Conservation (phyloP, 257 asterid genomes). For the Schizonepeta tenuifolia region DNA sequence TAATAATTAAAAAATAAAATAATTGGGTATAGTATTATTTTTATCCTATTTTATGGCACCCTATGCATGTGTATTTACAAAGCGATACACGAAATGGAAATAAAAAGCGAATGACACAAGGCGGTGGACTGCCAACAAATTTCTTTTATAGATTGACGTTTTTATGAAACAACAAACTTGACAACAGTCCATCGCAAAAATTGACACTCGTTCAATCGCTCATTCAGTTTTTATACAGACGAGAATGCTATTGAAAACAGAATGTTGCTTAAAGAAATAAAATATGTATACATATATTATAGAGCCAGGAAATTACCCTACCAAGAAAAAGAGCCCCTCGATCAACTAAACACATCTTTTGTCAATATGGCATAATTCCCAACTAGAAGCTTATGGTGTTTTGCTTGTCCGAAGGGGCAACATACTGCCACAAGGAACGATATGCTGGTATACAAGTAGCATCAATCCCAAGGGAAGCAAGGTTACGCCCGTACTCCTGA, state of each 20-base stretch:
- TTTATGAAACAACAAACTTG: too few relatives aligned
- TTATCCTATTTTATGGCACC: too few relatives aligned
- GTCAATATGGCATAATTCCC: neutral
- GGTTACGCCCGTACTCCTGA: conserved; percentile 91
- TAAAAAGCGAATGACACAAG: too few relatives aligned
- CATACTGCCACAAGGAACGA: conserved; percentile 83
- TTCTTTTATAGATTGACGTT: too few relatives aligned
- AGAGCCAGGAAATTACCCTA: neutral
- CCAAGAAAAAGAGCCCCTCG: neutral
- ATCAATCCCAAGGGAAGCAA: conserved; percentile 72
- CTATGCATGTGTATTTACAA: too few relatives aligned
- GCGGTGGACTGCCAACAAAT: too few relatives aligned
- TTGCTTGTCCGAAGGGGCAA: conserved; percentile 82
- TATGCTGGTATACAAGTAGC: conserved; percentile 76
- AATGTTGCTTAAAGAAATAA: too few relatives aligned
- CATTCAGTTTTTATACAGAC: conserved; percentile 3
- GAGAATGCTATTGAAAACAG: too few relatives aligned
- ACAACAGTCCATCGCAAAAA: neutral
- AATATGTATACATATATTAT: neutral
- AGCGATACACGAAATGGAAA: too few relatives aligned
- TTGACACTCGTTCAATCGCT: neutral
- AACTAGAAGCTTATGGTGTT: conserved; percentile 58
- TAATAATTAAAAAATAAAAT: too few relatives aligned
- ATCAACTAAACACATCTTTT: neutral
- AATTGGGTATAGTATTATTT: too few relatives aligned